A percentile compares a stretch with the other conserved stretches of the same genome.
Evolutionary conservation across 441 rosid species (phyloP).

Genomic region (Pelargonium cotyledonis): DNA sequence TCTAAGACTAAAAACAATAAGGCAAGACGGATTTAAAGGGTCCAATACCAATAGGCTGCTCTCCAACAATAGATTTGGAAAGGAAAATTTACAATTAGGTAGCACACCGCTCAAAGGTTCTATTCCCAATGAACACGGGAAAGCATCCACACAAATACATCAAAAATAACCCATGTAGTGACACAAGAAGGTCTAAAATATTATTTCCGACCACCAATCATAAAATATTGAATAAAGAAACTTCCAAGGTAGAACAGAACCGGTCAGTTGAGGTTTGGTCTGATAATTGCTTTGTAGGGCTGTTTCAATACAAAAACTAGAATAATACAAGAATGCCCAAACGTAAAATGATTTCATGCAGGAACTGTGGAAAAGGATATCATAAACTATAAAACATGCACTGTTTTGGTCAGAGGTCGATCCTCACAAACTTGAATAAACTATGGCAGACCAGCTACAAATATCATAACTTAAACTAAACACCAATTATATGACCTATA

Average conservation of each 20-base stretch:
- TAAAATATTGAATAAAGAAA: constrained; percentile 14
- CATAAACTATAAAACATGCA: constrained; percentile 27
- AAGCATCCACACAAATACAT: constrained; percentile 2
- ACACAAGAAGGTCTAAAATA: constrained; percentile 5
- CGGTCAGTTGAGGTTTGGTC: constrained; percentile 7
- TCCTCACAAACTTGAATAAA: constrained; percentile 23
- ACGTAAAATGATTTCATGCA: constrained; percentile 17
- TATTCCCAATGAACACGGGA: constrained; percentile 11
- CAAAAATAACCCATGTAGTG: neutral
- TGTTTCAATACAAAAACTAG: constrained; percentile 11
- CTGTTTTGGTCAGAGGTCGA: constrained; percentile 37
- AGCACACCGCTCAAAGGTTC: constrained; percentile 10
- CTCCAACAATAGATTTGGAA: neutral
- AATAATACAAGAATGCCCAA: constrained; percentile 19
- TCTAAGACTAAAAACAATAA: neutral
- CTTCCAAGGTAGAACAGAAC: constrained; percentile 22
- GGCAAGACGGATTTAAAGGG: neutral
- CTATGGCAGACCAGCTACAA: constrained; percentile 18
- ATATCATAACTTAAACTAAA: constrained; percentile 14
- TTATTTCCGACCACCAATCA: constrained; percentile 26
- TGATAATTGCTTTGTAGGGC: constrained; percentile 11
- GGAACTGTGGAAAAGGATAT: constrained; percentile 8
- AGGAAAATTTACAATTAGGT: constrained; percentile 1
- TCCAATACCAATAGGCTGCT: neutral
- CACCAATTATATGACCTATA: constrained; percentile 21